Conservation (phyloP, 257 asterid species). For the Solanum sparsipilum region DNA sequence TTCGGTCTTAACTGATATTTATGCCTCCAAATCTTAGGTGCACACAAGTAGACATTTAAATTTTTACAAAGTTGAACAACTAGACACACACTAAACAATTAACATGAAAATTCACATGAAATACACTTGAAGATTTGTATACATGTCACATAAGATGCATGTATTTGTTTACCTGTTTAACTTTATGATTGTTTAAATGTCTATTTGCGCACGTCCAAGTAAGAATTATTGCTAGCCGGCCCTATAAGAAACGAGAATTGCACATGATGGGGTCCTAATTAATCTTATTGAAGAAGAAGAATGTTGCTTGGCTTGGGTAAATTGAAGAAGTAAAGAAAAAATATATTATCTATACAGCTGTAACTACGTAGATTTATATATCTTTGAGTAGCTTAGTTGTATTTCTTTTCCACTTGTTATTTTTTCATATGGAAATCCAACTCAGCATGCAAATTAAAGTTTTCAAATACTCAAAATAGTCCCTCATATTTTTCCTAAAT, state of each 20-base stretch:
- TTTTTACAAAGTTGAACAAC: too few species aligned
- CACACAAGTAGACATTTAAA: not conserved
- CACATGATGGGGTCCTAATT: not conserved
- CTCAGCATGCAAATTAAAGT: not conserved
- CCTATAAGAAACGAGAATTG: not conserved
- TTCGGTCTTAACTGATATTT: too few species aligned
- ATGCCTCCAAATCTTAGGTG: not conserved
- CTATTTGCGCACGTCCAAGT: not conserved
- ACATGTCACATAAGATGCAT: not conserved
- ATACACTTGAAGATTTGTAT: not conserved
- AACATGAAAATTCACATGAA: not conserved
- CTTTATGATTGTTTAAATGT: too few species aligned
- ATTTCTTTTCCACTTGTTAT: not conserved
- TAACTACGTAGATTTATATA: not conserved
- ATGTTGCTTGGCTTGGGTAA: slow-evolving; percentile 1
- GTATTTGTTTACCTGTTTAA: not conserved
- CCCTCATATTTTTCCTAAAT: not conserved
- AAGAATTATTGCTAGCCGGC: not conserved
- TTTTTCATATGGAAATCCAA: not conserved
- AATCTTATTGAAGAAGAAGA: not conserved
- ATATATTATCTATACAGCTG: not conserved
- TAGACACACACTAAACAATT: not conserved
- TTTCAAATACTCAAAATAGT: not conserved
- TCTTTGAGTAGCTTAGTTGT: not conserved
- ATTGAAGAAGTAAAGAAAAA: not conserved